Percentiles rank a stretch among this genome's conserved stretches.
Conservation (phyloP, 2,329 filamentous ascomycete genomes). For the Aspergillus uvarum region DNA sequence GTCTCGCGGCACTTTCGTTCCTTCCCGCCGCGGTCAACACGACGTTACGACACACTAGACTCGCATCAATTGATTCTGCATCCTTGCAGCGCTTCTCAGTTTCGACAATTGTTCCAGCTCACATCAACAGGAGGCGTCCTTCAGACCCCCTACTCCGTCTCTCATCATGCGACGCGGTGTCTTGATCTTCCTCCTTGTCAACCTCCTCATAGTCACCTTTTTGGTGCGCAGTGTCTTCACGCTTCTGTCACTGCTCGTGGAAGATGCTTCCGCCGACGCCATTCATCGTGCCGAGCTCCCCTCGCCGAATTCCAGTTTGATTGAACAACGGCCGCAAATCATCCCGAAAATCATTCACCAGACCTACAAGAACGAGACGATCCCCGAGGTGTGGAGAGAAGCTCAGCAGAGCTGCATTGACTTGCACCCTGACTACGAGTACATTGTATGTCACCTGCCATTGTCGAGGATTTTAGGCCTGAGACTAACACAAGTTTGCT, state of each 20-base stretch:
- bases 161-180: slow-evolving; percentile 60
- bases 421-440: slow-evolving; percentile 69
- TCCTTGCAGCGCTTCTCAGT: not conserved
- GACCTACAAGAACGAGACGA: slow-evolving; percentile 69
- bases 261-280: slow-evolving; percentile 65
- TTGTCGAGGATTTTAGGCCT: not conserved
- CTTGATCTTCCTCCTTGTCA: slow-evolving; percentile 64
- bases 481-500: slow-evolving; percentile 20
- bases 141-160: slow-evolving; percentile 5
- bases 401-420: slow-evolving; percentile 67
- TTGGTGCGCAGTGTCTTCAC: slow-evolving; percentile 69
- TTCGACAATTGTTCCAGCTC: not conserved
- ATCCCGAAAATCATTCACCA: slow-evolving; percentile 79
- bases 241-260: slow-evolving; percentile 67
- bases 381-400: slow-evolving; percentile 65
- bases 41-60: slow-evolving; percentile 10
- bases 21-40: slow-evolving; percentile 2
- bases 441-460: slow-evolving; percentile 55
- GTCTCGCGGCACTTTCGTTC: not conserved
- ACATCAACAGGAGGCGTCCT: slow-evolving; percentile 4
- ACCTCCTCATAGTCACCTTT: slow-evolving; percentile 62
- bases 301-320: slow-evolving; percentile 60
- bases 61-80: slow-evolving; percentile 4
- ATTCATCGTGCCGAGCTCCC: slow-evolving; percentile 67
- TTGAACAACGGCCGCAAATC: slow-evolving; percentile 57